Percentiles rank a stretch among this genome's conserved stretches.
These are phyloP conservation scores for Zhuliangozyma blackwelliae DNA, from an alignment of 1,139 yeast genomes.

Conservation along the genomic window DNA sequence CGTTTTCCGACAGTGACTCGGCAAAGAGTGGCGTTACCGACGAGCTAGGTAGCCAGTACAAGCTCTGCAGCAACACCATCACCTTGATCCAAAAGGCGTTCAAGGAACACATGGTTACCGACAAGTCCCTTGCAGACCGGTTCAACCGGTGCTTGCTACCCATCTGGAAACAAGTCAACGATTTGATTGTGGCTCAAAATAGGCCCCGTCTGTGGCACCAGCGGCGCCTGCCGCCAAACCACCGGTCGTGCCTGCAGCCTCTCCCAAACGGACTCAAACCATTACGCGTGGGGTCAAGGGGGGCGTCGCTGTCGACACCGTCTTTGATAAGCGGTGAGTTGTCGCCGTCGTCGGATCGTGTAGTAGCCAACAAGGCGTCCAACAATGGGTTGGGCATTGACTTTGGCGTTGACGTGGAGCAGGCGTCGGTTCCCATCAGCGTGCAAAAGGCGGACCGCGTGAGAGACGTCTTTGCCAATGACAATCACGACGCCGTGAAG, in stretches of 20 bases:
- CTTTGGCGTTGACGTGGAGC: slow-evolving; percentile 32
- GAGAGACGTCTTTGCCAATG: slow-evolving; percentile 16
- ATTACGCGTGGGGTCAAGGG: slow-evolving; percentile 14
- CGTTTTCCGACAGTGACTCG: slow-evolving; percentile 1
- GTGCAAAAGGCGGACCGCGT: slow-evolving; percentile 29
- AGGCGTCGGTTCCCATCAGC: slow-evolving; percentile 30
- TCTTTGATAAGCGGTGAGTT: slow-evolving; percentile 1
- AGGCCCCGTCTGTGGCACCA: too few relatives aligned
- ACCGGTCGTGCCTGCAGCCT: too few relatives aligned
- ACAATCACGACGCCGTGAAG: neutral
- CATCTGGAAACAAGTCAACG: slow-evolving; percentile 31
- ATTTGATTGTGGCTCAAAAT: slow-evolving; percentile 7
- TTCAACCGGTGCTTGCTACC: slow-evolving; percentile 27
- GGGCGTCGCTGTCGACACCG: neutral
- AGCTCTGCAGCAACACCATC: slow-evolving; percentile 32
- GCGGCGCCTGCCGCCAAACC: too few relatives aligned
- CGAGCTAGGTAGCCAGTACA: slow-evolving; percentile 21
- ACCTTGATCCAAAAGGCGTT: slow-evolving; percentile 31
- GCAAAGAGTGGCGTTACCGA: slow-evolving; percentile 10
- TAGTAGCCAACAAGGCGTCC: slow-evolving; percentile 1
- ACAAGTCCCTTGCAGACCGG: slow-evolving; percentile 12
- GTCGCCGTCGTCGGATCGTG: slow-evolving; percentile 2
- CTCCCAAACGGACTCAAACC: slow-evolving; percentile 14
- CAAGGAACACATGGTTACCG: slow-evolving; percentile 20
- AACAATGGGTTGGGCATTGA: slow-evolving; percentile 25